These are phyloP conservation scores for Fistulinella prunicolor DNA, from an alignment of 768 basidiomycete genomes.

Conservation along the genomic window DNA sequence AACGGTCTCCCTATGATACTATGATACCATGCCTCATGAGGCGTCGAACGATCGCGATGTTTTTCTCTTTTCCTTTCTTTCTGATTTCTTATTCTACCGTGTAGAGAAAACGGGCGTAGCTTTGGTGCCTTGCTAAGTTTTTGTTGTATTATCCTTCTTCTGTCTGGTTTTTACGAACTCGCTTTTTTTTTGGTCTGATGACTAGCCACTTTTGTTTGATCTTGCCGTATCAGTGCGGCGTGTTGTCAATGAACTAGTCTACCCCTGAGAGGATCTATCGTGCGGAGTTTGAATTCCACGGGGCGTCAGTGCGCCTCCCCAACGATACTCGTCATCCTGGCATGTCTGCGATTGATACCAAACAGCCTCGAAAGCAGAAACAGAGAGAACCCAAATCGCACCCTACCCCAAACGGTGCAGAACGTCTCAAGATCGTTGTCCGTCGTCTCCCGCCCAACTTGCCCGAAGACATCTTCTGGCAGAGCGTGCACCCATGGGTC, in stretches of 20 bases:
- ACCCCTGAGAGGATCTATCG: neutral
- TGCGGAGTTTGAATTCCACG: neutral
- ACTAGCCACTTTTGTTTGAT: neutral
- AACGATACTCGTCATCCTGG: too few relatives aligned
- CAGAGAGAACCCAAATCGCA: slow-evolving; percentile 35
- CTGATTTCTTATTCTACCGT: neutral
- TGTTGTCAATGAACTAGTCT: neutral
- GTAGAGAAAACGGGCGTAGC: slow-evolving; percentile 4
- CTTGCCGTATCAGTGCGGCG: too few relatives aligned
- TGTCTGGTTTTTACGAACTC: slow-evolving; percentile 2
- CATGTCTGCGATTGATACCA: slow-evolving; percentile 22
- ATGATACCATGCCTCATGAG: slow-evolving; percentile 8
- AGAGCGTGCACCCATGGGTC: slow-evolving; percentile 83
- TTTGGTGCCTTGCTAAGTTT: slow-evolving; percentile 10
- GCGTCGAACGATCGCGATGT: slow-evolving; percentile 8
- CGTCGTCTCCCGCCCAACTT: slow-evolving; percentile 88
- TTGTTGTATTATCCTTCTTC: slow-evolving; percentile 22
- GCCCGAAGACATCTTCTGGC: slow-evolving; percentile 93
- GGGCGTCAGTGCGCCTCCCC: too few relatives aligned
- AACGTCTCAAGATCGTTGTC: slow-evolving; percentile 83
- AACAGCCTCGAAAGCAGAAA: slow-evolving; percentile 22
- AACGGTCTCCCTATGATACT: neutral
- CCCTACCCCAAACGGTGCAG: slow-evolving; percentile 33
- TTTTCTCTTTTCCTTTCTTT: neutral
- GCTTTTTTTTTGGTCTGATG: neutral